A percentile compares a stretch with the other conserved stretches of the same genome.
These are phyloP conservation scores for Salvia rosmarinus DNA, from an alignment of 257 asterid species.

Conservation along the genomic window DNA sequence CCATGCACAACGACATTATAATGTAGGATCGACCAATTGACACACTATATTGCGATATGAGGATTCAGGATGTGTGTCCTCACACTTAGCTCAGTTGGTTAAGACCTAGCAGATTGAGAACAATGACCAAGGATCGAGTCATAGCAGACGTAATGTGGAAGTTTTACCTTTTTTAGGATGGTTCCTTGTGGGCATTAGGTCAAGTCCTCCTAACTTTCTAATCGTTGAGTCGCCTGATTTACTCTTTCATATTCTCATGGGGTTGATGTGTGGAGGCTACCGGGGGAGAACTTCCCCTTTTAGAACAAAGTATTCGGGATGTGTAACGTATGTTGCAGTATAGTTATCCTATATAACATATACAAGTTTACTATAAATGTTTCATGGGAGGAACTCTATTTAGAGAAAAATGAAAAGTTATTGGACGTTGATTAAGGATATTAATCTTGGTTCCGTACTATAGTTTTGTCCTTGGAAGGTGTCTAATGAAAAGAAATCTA, in stretches of 20 bases:
- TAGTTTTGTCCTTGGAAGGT: slow-evolving; percentile 15
- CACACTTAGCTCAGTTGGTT: no score
- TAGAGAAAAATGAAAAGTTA: slow-evolving; percentile 22
- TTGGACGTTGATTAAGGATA: slow-evolving; percentile 30
- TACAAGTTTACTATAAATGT: slow-evolving; percentile 34
- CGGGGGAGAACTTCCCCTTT: no score
- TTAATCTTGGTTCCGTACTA: slow-evolving; percentile 12
- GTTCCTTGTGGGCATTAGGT: no score
- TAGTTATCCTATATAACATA: neutral
- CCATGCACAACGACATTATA: neutral
- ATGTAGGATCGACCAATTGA: neutral
- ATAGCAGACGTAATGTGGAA: no score
- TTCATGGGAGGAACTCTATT: slow-evolving; percentile 30
- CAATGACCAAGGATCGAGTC: no score
- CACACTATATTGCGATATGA: neutral
- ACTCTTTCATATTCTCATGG: no score
- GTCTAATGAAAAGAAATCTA: neutral
- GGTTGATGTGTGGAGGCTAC: no score
- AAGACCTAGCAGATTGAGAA: no score
- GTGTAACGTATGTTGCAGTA: neutral
- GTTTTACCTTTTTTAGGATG: no score
- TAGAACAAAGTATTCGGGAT: neutral
- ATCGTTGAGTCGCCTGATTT: no score
- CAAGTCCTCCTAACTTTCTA: no score
- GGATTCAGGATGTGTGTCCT: no score